phyloP scores from a whole-genome alignment of 192 early-diverging fungal species.

The Coemansia asiatica region DNA sequence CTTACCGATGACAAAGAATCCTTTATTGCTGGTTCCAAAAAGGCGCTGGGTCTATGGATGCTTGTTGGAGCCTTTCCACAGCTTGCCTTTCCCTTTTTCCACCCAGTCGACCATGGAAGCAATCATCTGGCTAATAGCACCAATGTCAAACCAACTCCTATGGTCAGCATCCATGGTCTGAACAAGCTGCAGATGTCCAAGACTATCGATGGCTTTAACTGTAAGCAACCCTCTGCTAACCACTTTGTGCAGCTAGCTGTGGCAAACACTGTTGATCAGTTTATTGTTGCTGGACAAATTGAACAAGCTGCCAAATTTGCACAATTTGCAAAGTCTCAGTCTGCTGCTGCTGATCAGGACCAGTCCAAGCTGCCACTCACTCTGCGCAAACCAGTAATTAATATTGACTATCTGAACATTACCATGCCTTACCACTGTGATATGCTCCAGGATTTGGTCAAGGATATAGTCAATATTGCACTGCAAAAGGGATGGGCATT shows the following conservation, averaged over 20 bases:
- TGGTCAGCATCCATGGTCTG: constrained; percentile 28
- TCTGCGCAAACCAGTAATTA: constrained; percentile 78
- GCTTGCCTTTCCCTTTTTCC: constrained; percentile 44
- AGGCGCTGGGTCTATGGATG: constrained; percentile 78
- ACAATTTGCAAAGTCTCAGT: neutral
- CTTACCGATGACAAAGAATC: constrained; percentile 78
- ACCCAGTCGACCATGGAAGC: neutral
- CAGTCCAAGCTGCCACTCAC: constrained; percentile 77
- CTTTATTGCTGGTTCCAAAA: constrained; percentile 72
- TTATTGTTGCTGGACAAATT: constrained; percentile 26
- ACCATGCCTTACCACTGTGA: constrained; percentile 23
- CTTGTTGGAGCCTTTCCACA: constrained; percentile 82
- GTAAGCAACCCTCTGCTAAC: neutral
- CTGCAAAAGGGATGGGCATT: constrained; percentile 33
- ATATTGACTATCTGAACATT: constrained; percentile 40
- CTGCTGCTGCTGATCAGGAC: constrained; percentile 13
- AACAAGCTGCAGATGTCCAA: constrained; percentile 1
- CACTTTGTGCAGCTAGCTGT: constrained; percentile 25
- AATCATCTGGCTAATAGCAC: neutral
- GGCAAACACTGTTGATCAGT: constrained; percentile 17
- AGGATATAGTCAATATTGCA: neutral
- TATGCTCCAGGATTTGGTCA: constrained; percentile 7
- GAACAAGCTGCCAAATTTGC: constrained; percentile 15
- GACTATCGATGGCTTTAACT: constrained; percentile 24
- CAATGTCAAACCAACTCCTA: constrained; percentile 16